Evolutionary conservation across 2,329 filamentous ascomycete genomes (phyloP), one percentile per base, ranked within the genome.

Genomic region (Fusarium napiforme): DNA sequence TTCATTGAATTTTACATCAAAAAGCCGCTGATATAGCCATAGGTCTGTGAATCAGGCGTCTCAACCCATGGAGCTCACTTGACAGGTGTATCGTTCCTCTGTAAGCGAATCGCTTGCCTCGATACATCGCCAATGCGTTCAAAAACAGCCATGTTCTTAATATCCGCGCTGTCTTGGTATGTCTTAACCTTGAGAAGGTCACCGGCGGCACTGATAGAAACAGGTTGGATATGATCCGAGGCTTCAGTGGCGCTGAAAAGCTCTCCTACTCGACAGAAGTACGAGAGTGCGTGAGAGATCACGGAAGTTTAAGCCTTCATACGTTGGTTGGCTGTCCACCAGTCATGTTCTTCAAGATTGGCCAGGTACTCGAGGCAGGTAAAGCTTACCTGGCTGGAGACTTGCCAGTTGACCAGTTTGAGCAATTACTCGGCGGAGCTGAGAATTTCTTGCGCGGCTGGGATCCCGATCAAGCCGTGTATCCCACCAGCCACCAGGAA

Each of bases 241-340:
- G 79, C 0, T 78, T 80, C 57, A 79, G 77, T n/a, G 79, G 79
- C 7, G 75, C 79, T 2, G 78, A 80, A 47, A 80, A 80, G 36
- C 74, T 80, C 11, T 67, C 76, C 7, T 79, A 79, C n/a, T 69
- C 77, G 0, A 65, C 67, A 5, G 66, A 71, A 3, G 76, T 80
- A 5, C 77, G 77, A 16, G 52, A 64, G n/a, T 76, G 71, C 28
- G 77, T 80, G 6, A 28, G 66, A 7, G 72, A 78, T 14, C 66
- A 75, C 19, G 74, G 70, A 15, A 78, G 71, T 19, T 67, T 70
- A 0, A 74, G 71, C 39, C 62, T 80, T 5, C 78, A 80, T 19
- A 76, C 65, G 2, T 49, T 80, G 4, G 71, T 80, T 1, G 79
- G 78, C 3, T 80, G 79, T 10, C 79, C 79, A 0, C 74, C 78